A percentile compares a stretch with the other conserved stretches of the same genome.
These are phyloP conservation scores for Solanum chiquidenum DNA, from an alignment of 257 asterid species.

Conservation along the genomic window DNA sequence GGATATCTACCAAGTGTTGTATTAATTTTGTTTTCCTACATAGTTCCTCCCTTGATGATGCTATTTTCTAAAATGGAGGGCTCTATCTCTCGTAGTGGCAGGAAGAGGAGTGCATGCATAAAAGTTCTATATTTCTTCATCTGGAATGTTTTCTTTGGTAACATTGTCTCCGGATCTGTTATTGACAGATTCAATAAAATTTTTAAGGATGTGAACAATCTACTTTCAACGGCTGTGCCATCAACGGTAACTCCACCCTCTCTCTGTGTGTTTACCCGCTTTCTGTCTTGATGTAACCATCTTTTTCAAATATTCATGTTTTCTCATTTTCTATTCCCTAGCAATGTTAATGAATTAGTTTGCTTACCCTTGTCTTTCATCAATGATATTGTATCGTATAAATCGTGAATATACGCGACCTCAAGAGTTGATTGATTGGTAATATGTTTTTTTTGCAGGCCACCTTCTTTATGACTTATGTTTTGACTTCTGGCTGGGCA, in stretches of 20 bases:
- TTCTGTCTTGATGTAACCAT: background rate
- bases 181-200: conserved; percentile 28
- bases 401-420: background rate
- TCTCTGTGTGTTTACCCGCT: background rate
- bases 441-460: conserved; percentile 40
- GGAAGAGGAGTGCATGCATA: conserved; percentile 71
- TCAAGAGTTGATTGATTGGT: background rate
- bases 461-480: conserved; percentile 74
- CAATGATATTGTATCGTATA: background rate
- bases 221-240: conserved; percentile 76
- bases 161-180: conserved; percentile 66
- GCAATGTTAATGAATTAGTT: background rate
- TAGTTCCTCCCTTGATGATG: conserved; percentile 66
- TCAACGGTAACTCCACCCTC: conserved; percentile 33
- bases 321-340: background rate
- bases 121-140: conserved; percentile 60
- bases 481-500: conserved; percentile 92
- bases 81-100: conserved; percentile 65
- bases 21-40: conserved; percentile 45
- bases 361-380: background rate
- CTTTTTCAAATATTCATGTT: background rate
- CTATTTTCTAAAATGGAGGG: conserved; percentile 77
- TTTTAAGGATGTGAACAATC: conserved; percentile 37
- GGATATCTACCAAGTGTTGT: conserved; percentile 89
- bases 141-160: conserved; percentile 86